phyloP scores from a whole-genome alignment of 1,139 yeast genomes.

The Debaryomyces fabryi region DNA sequence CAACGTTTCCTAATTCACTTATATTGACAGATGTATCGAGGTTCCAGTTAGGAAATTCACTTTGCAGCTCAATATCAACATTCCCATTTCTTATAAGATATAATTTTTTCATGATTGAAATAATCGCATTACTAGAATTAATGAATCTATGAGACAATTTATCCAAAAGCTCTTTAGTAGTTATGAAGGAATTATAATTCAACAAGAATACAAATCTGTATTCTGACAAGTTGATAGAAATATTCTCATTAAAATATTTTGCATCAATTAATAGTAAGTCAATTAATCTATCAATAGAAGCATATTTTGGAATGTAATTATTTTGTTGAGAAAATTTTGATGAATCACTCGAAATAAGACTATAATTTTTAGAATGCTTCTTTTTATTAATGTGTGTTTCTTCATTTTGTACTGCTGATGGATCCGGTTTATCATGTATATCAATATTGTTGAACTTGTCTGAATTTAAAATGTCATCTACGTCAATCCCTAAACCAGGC shows the following conservation, averaged over 20 bases:
- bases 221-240: constrained; percentile 47
- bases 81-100: constrained; percentile 17
- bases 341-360: constrained; percentile 14
- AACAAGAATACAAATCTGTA: constrained; percentile 48
- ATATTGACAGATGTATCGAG: constrained; percentile 39
- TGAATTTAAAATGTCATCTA: constrained; percentile 46
- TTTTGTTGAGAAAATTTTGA: constrained; percentile 16
- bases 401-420: constrained; percentile 10
- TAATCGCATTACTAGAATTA: constrained; percentile 51
- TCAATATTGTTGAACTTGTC: constrained; percentile 44
- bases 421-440: constrained; percentile 18
- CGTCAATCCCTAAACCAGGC: constrained; percentile 49
- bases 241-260: constrained; percentile 37
- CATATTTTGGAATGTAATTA: constrained; percentile 44
- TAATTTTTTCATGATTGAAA: constrained; percentile 45
- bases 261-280: constrained; percentile 47
- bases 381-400: constrained; percentile 1
- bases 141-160: constrained; percentile 47
- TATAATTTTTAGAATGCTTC: constrained; percentile 8
- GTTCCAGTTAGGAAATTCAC: constrained; percentile 60
- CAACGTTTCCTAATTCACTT: constrained; percentile 46
- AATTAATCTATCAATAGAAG: constrained; percentile 43
- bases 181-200: constrained; percentile 45
- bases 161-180: constrained; percentile 46
- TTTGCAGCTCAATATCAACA: constrained; percentile 9